Percentiles rank a stretch among this genome's conserved stretches.
Evolutionary conservation across 441 rosid species (phyloP).

Genomic region (Flueggea neowawraea): DNA sequence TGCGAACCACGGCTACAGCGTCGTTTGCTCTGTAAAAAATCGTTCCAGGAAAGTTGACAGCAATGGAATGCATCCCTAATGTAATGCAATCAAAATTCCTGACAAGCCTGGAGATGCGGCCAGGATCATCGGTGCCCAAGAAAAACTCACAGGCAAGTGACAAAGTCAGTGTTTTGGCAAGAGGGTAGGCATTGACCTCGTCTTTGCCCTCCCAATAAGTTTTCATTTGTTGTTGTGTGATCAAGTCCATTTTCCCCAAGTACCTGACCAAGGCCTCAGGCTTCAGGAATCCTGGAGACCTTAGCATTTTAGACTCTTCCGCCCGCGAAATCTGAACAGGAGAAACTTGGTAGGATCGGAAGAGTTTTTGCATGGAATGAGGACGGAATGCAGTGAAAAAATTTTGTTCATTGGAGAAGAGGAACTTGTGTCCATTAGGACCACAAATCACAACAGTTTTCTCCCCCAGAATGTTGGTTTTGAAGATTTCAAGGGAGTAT

Average conservation of each 20-base stretch:
- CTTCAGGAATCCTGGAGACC: conserved; percentile 22
- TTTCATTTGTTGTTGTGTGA: conserved; percentile 18
- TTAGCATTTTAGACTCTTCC: conserved; percentile 4
- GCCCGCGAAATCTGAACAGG: background rate
- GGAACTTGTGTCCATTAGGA: conserved; percentile 25
- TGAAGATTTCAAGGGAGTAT: conserved; percentile 24
- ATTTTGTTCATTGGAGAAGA: conserved; percentile 32
- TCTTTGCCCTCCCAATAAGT: conserved; percentile 24
- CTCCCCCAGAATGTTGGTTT: conserved; percentile 27
- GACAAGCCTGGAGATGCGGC: conserved; percentile 17
- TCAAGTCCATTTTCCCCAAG: conserved; percentile 25
- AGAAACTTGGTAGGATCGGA: conserved; percentile 12
- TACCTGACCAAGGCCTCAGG: conserved; percentile 29
- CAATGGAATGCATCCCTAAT: conserved; percentile 24
- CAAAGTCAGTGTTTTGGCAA: conserved; percentile 21
- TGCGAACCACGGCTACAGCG: conserved; percentile 16
- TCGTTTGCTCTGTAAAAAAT: conserved; percentile 16
- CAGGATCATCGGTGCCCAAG: conserved; percentile 21
- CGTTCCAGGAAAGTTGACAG: conserved; percentile 26
- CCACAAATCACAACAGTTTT: conserved; percentile 26
- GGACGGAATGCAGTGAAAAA: conserved; percentile 27
- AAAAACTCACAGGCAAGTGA: conserved; percentile 24
- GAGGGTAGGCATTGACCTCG: conserved; percentile 11
- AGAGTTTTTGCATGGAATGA: conserved; percentile 30
- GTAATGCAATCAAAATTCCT: conserved; percentile 17